These are phyloP conservation scores for Sporothrix pallida DNA, from an alignment of 2,329 filamentous ascomycete genomes.

Conservation along the genomic window DNA sequence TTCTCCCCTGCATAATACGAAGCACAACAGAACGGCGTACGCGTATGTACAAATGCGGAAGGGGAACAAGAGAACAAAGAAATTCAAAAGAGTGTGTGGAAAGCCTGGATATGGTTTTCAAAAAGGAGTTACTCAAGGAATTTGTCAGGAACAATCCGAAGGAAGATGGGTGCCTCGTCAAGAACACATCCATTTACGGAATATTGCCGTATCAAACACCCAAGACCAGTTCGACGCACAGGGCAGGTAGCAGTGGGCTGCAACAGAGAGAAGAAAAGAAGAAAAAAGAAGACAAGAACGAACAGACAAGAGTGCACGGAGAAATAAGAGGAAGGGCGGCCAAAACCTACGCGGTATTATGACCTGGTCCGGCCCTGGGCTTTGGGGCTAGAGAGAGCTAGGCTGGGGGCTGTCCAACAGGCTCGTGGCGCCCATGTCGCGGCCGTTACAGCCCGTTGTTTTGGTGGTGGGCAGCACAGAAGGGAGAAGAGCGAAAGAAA, in stretches of 20 bases:
- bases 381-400: neutral
- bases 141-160: neutral
- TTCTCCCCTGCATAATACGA: neutral
- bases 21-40: neutral
- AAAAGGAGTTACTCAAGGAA: no score
- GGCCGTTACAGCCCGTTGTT: slow-evolving; percentile 27
- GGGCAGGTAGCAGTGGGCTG: slow-evolving; percentile 14
- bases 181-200: slow-evolving; percentile 2
- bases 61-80: neutral
- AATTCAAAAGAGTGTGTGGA: neutral
- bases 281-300: neutral
- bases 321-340: neutral
- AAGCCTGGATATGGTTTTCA: no score
- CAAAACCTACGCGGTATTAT: neutral
- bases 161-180: neutral
- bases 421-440: slow-evolving; percentile 31
- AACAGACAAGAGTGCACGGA: neutral
- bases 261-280: neutral
- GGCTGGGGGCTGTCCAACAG: neutral
- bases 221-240: neutral
- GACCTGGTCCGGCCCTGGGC: no score
- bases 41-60: neutral
- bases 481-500: neutral
- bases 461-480: neutral
- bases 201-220: slow-evolving; percentile 7